Conservation (phyloP, 1,284 basidiomycete species). For the Tilletia setariae region DNA sequence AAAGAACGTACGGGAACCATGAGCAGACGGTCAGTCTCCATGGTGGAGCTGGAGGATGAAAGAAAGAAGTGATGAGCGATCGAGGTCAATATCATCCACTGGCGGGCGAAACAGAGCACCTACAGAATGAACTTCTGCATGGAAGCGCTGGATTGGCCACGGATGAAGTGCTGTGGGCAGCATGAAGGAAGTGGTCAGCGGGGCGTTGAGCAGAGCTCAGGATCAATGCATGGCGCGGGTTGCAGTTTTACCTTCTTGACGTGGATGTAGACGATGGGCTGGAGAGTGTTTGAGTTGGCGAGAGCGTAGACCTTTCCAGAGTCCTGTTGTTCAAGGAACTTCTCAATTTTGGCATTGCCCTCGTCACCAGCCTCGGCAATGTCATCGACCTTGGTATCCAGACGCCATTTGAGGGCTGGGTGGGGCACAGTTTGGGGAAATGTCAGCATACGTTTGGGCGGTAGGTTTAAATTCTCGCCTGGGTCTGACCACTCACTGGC, state of each 20-base stretch:
- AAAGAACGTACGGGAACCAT: constrained; percentile 33
- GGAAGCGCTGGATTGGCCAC: constrained; percentile 50
- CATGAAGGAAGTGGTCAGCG: too few relatives aligned
- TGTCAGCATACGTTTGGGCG: neutral
- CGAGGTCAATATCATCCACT: too few relatives aligned
- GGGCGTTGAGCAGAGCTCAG: too few relatives aligned
- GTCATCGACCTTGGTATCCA: constrained; percentile 51
- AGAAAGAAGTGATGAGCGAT: too few relatives aligned
- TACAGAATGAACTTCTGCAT: constrained; percentile 51
- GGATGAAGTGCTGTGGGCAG: constrained; percentile 34
- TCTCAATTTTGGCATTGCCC: constrained; percentile 49
- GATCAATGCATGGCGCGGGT: too few relatives aligned
- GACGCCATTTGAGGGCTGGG: constrained; percentile 47
- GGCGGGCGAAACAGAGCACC: too few relatives aligned
- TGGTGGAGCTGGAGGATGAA: constrained; percentile 43
- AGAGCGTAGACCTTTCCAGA: constrained; percentile 36
- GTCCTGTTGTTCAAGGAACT: constrained; percentile 54
- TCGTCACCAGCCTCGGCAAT: constrained; percentile 54
- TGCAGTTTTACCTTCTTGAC: constrained; percentile 33
- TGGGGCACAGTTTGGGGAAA: neutral
- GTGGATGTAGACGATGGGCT: constrained; percentile 36
- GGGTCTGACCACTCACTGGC: constrained; percentile 17
- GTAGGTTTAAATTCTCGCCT: neutral
- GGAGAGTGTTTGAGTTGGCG: constrained; percentile 1
- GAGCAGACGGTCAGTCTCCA: constrained; percentile 54